Percentiles rank a stretch among this genome's conserved stretches.
Conservation (phyloP, 106 monocot species). For the Vanilla planifolia region DNA sequence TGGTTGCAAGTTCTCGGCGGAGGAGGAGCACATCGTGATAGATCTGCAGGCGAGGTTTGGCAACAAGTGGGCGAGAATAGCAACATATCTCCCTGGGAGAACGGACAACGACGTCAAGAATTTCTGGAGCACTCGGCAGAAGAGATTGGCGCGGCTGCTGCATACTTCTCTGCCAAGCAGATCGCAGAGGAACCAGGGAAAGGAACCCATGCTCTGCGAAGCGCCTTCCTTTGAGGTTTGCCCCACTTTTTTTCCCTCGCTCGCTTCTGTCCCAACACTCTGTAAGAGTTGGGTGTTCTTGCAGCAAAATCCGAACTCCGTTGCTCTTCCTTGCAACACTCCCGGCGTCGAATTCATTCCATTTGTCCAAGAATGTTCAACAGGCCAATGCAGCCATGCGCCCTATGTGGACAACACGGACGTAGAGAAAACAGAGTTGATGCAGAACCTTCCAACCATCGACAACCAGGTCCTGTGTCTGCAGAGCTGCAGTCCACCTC, state of each 20-base stretch:
- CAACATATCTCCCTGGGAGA: conserved; percentile 56
- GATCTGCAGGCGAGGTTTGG: conserved; percentile 60
- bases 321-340: neutral
- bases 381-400: conserved; percentile 3
- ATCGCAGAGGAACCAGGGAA: conserved; percentile 18
- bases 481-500: neutral
- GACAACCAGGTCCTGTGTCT: neutral
- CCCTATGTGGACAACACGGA: neutral
- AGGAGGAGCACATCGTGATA: conserved; percentile 72
- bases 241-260: neutral
- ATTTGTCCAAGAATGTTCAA: conserved; percentile 10
- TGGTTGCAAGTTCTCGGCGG: conserved; percentile 66
- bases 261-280: neutral
- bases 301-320: neutral
- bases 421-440: neutral
- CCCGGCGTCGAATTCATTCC: conserved; percentile 11
- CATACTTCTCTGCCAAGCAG: conserved; percentile 9
- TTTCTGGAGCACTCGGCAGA: conserved; percentile 91
- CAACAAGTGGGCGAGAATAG: conserved; percentile 87
- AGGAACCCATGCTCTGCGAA: neutral
- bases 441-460: neutral
- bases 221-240: conserved; percentile 6
- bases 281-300: neutral
- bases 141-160: conserved; percentile 61
- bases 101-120: conserved; percentile 96